Evolutionary conservation across 2,329 filamentous ascomycete species (phyloP).

Genomic region (Curvularia sp.): DNA sequence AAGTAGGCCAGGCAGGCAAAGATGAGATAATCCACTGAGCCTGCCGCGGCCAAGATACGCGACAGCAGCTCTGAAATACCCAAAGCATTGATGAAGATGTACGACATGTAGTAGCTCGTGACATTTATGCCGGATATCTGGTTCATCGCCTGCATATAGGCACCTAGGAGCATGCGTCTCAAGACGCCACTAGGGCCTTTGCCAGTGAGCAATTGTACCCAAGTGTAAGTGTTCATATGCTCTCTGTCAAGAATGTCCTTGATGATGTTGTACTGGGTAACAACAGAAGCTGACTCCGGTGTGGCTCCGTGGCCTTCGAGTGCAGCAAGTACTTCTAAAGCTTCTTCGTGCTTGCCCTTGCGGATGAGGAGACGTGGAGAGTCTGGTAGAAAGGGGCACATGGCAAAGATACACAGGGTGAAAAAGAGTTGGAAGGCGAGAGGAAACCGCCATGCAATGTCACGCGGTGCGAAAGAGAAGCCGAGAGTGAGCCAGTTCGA

Average conservation of each 20-base stretch:
- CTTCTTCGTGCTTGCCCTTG: conserved; percentile 58
- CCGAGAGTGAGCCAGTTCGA: conserved; percentile 54
- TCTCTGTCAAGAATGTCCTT: conserved; percentile 54
- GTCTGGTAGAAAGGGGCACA: conserved; percentile 53
- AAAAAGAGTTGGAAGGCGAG: conserved; percentile 65
- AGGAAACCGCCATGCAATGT: conserved; percentile 55
- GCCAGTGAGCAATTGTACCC: conserved; percentile 54
- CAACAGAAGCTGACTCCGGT: conserved; percentile 43
- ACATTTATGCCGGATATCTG: conserved; percentile 49
- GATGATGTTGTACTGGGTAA: conserved; percentile 49
- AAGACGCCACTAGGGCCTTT: conserved; percentile 52
- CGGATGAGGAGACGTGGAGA: conserved; percentile 59
- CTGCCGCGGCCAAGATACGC: conserved; percentile 52
- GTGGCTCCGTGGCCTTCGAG: conserved; percentile 51
- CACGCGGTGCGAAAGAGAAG: conserved; percentile 50
- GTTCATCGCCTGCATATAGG: conserved; percentile 56
- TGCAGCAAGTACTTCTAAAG: conserved; percentile 45
- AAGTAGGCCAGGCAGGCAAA: conserved; percentile 55
- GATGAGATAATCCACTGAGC: conserved; percentile 56
- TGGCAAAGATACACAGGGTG: conserved; percentile 62
- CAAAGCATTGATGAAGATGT: conserved; percentile 53
- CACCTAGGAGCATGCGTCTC: conserved; percentile 55
- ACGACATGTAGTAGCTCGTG: conserved; percentile 51
- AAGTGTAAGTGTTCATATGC: conserved; percentile 54
- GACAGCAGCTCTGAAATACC: conserved; percentile 47